Evolutionary conservation across 495 filamentous ascomycete genomes (phyloP), one percentile per base, ranked within the genome.

Genomic region (Hypoxylon fragiforme): DNA sequence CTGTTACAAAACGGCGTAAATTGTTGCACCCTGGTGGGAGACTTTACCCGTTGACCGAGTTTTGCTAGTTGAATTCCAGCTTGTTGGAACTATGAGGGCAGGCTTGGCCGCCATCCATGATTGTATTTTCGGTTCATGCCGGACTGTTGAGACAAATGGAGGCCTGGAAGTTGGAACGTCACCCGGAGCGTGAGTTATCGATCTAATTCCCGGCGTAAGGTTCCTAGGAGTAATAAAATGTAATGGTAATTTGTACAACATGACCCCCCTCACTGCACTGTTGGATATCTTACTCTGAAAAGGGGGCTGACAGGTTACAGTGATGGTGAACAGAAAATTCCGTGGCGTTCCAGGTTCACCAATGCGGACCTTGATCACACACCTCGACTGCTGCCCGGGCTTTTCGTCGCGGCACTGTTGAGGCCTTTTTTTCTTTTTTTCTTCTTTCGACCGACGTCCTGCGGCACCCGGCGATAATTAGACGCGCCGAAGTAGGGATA

Each of bases 301-400:
- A 62, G 58, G 58, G 58, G 58, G 58, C 58, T 62, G 52, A 62
- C 58, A 41, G 22, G 14, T 42, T 35, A 32, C 15, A 32, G 19
- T 14, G 13, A 30, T 14, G 22, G 38, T 41, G 41, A 39, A n/a
- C n/a, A 40, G 20, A 39, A n/a, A n/a, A 47, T 13, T 22, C 15
- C 18, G 19, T 53, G 37, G 58, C 38, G 47, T 36, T n/a, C n/a
- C 14, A 19, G 7, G 28, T 46, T 56, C 16, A 37, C 58, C 58
- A 61, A 62, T 62, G 16, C 41, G 8, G 9, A 39, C 36, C 34
- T 5, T 36, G 9, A 30, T 62, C 58, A 62, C 58, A 47, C 48
- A 41, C 31, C 28, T 56, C 30, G 22, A 35, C n/a, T n/a, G 14
- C 18, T 49, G 37, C 31, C 12, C 15, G 14, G 40, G 12, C 18